phyloP scores from a whole-genome alignment of 2,329 filamentous ascomycete genomes.

The Coniochaeta prunicola region DNA sequence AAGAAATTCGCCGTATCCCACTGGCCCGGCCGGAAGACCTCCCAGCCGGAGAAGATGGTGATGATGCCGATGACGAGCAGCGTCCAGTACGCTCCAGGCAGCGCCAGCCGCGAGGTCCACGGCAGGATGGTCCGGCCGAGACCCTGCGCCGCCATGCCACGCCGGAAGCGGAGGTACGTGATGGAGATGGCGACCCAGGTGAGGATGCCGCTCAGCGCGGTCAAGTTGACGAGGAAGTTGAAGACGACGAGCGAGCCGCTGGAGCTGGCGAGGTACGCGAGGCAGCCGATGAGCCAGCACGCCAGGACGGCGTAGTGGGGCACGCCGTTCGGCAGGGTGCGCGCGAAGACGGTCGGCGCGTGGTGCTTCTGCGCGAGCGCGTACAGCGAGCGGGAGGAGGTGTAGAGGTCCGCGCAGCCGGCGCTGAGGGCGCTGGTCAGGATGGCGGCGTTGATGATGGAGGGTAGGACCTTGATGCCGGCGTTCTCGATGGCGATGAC shows the following conservation, averaged over 20 bases:
- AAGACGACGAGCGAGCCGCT: slow-evolving; percentile 58
- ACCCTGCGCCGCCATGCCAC: slow-evolving; percentile 34
- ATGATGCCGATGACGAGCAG: neutral
- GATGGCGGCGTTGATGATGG: slow-evolving; percentile 62
- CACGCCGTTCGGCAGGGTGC: slow-evolving; percentile 54
- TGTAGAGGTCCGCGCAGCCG: slow-evolving; percentile 56
- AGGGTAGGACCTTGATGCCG: slow-evolving; percentile 55
- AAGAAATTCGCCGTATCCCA: neutral
- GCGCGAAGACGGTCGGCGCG: slow-evolving; percentile 54
- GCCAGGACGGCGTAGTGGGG: slow-evolving; percentile 47
- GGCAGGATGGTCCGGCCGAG: neutral
- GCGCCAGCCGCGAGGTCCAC: neutral
- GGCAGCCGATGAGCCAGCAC: slow-evolving; percentile 52
- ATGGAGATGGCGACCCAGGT: slow-evolving; percentile 53
- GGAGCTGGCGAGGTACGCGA: slow-evolving; percentile 64
- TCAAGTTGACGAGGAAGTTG: slow-evolving; percentile 65
- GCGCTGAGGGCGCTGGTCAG: slow-evolving; percentile 59
- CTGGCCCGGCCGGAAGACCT: neutral
- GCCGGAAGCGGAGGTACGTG: slow-evolving; percentile 52
- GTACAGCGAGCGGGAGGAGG: slow-evolving; percentile 62
- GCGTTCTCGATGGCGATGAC: slow-evolving; percentile 61
- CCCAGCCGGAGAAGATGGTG: neutral
- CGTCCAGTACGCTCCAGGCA: neutral
- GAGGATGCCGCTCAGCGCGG: slow-evolving; percentile 53
- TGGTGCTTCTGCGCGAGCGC: slow-evolving; percentile 61